These are phyloP conservation scores for Pseudonitzschia pungens DNA, from an alignment of 108 stramenopile genomes.

Conservation along the genomic window DNA sequence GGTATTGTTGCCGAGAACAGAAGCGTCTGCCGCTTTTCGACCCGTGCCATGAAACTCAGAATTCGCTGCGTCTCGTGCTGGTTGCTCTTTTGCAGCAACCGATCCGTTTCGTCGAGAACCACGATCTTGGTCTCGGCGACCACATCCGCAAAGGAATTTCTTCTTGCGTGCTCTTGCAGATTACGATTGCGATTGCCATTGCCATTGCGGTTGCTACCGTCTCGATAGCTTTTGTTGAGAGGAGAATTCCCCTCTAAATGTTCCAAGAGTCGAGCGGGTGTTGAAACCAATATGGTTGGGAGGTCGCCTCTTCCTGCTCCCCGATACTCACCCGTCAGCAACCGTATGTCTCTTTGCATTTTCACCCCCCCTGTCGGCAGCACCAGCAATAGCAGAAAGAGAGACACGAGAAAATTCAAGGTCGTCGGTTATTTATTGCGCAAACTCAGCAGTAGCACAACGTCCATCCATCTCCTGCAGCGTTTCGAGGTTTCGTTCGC, in stretches of 20 bases:
- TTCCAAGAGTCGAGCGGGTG: slow-evolving; percentile 90
- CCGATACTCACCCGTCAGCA: slow-evolving; percentile 30
- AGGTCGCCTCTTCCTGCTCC: slow-evolving; percentile 13
- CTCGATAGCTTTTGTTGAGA: neutral
- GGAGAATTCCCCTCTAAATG: slow-evolving; percentile 51
- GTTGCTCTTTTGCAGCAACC: slow-evolving; percentile 60
- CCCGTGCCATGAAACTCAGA: slow-evolving; percentile 60
- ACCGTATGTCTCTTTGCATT: slow-evolving; percentile 66
- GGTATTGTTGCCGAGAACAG: slow-evolving; percentile 95
- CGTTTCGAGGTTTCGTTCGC: too few relatives aligned
- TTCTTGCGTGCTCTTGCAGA: slow-evolving; percentile 31
- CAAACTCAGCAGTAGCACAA: too few relatives aligned
- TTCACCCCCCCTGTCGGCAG: slow-evolving; percentile 60
- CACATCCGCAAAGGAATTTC: slow-evolving; percentile 18
- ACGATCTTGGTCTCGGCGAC: slow-evolving; percentile 53
- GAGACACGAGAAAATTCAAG: neutral
- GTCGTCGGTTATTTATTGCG: too few relatives aligned
- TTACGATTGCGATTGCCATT: slow-evolving; percentile 19
- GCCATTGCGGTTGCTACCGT: too few relatives aligned
- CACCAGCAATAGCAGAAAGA: neutral
- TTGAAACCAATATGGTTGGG: slow-evolving; percentile 84
- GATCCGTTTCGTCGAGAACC: slow-evolving; percentile 95
- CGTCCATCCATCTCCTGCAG: too few relatives aligned
- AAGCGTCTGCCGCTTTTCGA: slow-evolving; percentile 83
- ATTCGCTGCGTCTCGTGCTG: slow-evolving; percentile 72